Percentiles rank a stretch among this genome's conserved stretches.
Conservation (phyloP, 179 eudicot species). For the Pouteria campechiana region DNA sequence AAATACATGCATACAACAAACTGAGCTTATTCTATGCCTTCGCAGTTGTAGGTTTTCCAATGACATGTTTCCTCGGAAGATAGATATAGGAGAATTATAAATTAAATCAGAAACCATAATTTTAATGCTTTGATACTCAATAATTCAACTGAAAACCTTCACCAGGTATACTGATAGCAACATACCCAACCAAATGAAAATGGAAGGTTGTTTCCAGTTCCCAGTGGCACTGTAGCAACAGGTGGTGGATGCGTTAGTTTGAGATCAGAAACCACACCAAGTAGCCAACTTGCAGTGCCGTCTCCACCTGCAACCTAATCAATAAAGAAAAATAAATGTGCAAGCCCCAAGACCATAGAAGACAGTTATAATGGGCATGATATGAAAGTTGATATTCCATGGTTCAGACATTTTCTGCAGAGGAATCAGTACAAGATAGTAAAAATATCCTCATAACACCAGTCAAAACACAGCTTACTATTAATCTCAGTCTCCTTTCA, state of each 20-base stretch:
- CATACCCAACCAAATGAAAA: slow-evolving; percentile 82
- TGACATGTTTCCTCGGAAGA: no score
- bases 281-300: slow-evolving; percentile 98
- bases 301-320: slow-evolving; percentile 93
- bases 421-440: neutral
- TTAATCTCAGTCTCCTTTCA: slow-evolving; percentile 62
- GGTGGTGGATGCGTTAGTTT: slow-evolving; percentile 71
- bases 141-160: no score
- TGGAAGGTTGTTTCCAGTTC: slow-evolving; percentile 93
- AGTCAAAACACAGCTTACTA: slow-evolving; percentile 40
- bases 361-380: no score
- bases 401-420: no score
- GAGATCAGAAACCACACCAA: slow-evolving; percentile 79
- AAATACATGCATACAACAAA: no score
- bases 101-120: no score
- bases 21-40: no score
- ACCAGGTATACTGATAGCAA: no score
- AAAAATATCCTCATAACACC: neutral
- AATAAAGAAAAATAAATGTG: neutral
- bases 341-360: neutral
- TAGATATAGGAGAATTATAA: no score
- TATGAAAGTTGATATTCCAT: no score
- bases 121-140: no score
- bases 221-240: slow-evolving; percentile 78
- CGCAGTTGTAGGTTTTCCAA: no score